These are phyloP conservation scores for Fusarium zealandicum DNA, from an alignment of 2,329 filamentous ascomycete species.

Conservation along the genomic window DNA sequence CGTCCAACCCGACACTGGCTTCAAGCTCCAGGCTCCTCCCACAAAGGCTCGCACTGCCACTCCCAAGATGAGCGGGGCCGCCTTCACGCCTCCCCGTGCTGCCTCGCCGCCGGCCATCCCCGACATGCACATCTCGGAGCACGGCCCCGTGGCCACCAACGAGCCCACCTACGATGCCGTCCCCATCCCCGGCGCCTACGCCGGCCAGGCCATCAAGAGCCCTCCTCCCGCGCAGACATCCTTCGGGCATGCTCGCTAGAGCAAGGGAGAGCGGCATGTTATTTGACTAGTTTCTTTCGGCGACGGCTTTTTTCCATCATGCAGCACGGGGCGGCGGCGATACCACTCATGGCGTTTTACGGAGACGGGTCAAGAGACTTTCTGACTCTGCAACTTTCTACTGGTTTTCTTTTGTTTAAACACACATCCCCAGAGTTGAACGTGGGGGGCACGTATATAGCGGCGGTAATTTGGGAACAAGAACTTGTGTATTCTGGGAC, in stretches of 20 bases:
- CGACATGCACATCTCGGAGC: constrained; percentile 62
- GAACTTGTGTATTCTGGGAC: constrained; percentile 9
- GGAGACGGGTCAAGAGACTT: constrained; percentile 16
- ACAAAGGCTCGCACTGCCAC: constrained; percentile 79
- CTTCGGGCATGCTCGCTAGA: constrained; percentile 50
- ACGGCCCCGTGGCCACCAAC: constrained; percentile 74
- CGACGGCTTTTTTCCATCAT: constrained; percentile 15
- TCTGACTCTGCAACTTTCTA: constrained; percentile 20
- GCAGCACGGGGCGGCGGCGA: constrained; percentile 27
- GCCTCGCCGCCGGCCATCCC: constrained; percentile 43
- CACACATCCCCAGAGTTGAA: constrained; percentile 9
- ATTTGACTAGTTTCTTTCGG: constrained; percentile 7
- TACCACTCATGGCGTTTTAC: constrained; percentile 33
- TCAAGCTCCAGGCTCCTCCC: constrained; percentile 87
- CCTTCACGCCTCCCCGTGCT: constrained; percentile 63
- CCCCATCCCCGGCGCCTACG: constrained; percentile 87
- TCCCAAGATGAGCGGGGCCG: constrained; percentile 69
- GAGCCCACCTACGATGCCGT: constrained; percentile 87
- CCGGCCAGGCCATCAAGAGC: constrained; percentile 61
- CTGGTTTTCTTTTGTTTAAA: constrained; percentile 7
- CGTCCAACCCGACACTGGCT: constrained; percentile 63
- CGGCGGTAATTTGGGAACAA: constrained; percentile 19
- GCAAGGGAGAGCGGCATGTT: constrained; percentile 2
- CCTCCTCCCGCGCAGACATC: constrained; percentile 55
- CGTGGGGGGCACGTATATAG: constrained; percentile 18